Evolutionary conservation across 345 rosid species (phyloP), one percentile per base, ranked within the genome.

Genomic region (Aethionema arabicum): DNA sequence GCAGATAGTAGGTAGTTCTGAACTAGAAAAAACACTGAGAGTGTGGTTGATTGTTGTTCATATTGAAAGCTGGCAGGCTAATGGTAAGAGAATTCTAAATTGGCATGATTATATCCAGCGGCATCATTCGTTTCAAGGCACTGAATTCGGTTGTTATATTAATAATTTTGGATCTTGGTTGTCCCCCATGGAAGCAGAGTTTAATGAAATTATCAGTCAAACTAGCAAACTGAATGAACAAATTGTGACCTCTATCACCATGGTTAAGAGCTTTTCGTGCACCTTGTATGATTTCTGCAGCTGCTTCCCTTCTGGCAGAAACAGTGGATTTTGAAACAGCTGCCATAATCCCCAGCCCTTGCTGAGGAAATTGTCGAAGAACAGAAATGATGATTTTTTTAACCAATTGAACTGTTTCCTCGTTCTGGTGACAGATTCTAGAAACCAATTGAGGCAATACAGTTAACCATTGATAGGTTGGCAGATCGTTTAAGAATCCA

Each of bases 61-160:
- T 58, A 58, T 85, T 85, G 52, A 76, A 85, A 44, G 83, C 65
- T 52, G 96, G 91, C 48, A 87, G 76, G 78, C 78, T 85, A 75
- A 87, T 83, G 73, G 91, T 84, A 46, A 93, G 95, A 77, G 99
- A 93, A 67, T 85, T 91, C 74, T 90, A 95, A 66, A 78, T 80
- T 65, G 99, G 99, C 97, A 90, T 84, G 61, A 90, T 84, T 52
- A 90, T 82, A 65, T 85, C 96, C 67, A 84, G 49, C 2, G 96
- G 99, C 99, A 93, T 90, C 96, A 87, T 87, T 76, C 97, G 84
- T 79, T 90, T 93, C 77, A 93, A 73, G 74, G 97, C 86, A 79
- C 99, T 93, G 69, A 93, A 93, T 78, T 93, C 99, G 40, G 96
- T 84, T 32, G 95, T 75, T 68, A 93, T 87, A 72, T 87, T 93